A percentile compares a stretch with the other conserved stretches of the same genome.
Conservation (phyloP, 768 basidiomycete species). For the Suillus paluster region DNA sequence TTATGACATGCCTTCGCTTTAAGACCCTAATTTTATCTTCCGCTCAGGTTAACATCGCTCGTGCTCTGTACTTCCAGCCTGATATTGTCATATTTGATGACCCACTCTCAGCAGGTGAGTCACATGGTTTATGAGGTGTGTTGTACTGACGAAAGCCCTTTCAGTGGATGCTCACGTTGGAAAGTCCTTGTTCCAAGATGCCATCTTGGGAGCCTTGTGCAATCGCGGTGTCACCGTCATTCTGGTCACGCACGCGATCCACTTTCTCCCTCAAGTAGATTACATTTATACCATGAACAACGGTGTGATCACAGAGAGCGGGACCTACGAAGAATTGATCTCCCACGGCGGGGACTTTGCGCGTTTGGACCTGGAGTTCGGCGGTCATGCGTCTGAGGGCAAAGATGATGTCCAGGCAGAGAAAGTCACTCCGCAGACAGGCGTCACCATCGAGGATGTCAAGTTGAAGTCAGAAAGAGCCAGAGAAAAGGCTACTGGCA, state of each 20-base stretch:
- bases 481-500: conserved; percentile 48
- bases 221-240: conserved; percentile 53
- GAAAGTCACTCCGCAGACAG: conserved; percentile 16
- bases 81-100: conserved; percentile 68
- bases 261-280: conserved; percentile 56
- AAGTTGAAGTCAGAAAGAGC: conserved; percentile 42
- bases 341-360: conserved; percentile 55
- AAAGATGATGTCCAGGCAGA: conserved; percentile 35
- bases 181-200: conserved; percentile 65
- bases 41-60: conserved; percentile 67
- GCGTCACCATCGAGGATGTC: conserved; percentile 34
- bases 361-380: conserved; percentile 62
- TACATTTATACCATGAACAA: conserved; percentile 51
- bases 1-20: neutral
- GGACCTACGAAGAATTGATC: conserved; percentile 58
- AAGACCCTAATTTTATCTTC: neutral
- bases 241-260: conserved; percentile 58
- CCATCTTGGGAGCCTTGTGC: conserved; percentile 54
- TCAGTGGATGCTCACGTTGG: conserved; percentile 80
- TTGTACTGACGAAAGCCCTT: neutral
- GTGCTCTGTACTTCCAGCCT: conserved; percentile 68
- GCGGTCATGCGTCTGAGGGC: conserved; percentile 47
- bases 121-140: neutral
- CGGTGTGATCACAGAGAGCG: conserved; percentile 51
- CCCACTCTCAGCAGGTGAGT: conserved; percentile 62